Conservation (phyloP, 2,329 filamentous ascomycete species). For the Chrysoporthe austroafricana region DNA sequence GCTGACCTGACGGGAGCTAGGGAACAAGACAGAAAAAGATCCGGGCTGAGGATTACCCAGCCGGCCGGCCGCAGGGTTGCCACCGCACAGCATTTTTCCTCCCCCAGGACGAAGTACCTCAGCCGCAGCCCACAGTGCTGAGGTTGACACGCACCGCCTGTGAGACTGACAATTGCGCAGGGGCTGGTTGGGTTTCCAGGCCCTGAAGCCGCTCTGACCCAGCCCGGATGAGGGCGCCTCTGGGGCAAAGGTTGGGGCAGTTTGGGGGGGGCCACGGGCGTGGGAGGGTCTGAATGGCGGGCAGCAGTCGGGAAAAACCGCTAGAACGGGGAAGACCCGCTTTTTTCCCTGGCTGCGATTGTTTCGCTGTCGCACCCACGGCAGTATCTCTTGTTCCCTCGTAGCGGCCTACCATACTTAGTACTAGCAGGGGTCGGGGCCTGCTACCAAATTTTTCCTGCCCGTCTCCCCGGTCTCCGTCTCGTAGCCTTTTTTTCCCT, state of each 20-base stretch:
- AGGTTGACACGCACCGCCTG: background rate
- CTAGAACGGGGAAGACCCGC: slow-evolving; percentile 8
- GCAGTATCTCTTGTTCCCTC: slow-evolving; percentile 3
- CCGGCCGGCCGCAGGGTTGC: background rate
- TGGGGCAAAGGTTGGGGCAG: slow-evolving; percentile 5
- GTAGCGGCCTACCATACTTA: background rate
- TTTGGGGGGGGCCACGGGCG: background rate
- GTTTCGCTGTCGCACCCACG: slow-evolving; percentile 9
- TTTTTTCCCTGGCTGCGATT: slow-evolving; percentile 6
- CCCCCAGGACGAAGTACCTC: background rate
- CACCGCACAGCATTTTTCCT: background rate
- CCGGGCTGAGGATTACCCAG: background rate
- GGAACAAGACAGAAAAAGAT: slow-evolving; percentile 5
- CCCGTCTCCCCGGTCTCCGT: slow-evolving; percentile 43
- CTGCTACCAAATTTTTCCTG: slow-evolving; percentile 52
- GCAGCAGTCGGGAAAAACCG: slow-evolving; percentile 12
- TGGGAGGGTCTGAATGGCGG: slow-evolving; percentile 14
- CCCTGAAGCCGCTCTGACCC: background rate
- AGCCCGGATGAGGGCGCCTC: slow-evolving; percentile 5
- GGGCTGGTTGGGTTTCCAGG: slow-evolving; percentile 10
- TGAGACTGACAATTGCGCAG: slow-evolving; percentile 7
- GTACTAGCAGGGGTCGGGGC: slow-evolving; percentile 8
- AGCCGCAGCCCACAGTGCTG: background rate
- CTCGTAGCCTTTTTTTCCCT: slow-evolving; percentile 23
- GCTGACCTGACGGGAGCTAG: background rate